Percentiles rank a stretch among this genome's conserved stretches.
phyloP scores from a whole-genome alignment of 2,329 filamentous ascomycete genomes.

The Lecanicillium sp. region DNA sequence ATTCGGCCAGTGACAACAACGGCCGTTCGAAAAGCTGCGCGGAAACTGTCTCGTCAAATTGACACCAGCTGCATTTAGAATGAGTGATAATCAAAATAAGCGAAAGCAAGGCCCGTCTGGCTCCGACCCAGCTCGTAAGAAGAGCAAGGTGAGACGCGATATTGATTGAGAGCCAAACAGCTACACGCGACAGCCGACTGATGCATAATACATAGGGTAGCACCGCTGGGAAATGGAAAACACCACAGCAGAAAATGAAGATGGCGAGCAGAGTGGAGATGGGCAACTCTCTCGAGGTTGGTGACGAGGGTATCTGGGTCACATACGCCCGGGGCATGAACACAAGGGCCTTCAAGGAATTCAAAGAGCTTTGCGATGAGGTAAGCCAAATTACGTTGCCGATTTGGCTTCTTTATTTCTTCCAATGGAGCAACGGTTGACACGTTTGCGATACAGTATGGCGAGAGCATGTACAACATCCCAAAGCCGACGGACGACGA shows the following conservation, averaged over 20 bases:
- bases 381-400: constrained; percentile 31
- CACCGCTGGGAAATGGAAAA: constrained; percentile 54
- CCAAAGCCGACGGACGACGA: constrained; percentile 28
- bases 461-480: constrained; percentile 54
- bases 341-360: constrained; percentile 61
- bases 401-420: constrained; percentile 9
- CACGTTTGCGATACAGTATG: constrained; percentile 57
- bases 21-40: not conserved
- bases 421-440: too few species aligned
- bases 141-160: constrained; percentile 39
- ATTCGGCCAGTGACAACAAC: not conserved
- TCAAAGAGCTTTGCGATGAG: constrained; percentile 60
- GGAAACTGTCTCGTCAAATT: not conserved
- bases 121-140: constrained; percentile 28
- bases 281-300: constrained; percentile 52
- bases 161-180: too few species aligned
- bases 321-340: constrained; percentile 70
- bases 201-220: constrained; percentile 31
- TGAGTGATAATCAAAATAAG: constrained; percentile 29
- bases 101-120: constrained; percentile 27
- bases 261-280: constrained; percentile 34
- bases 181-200: too few species aligned
- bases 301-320: constrained; percentile 71
- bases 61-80: constrained; percentile 12
- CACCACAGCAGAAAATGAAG: constrained; percentile 51